These are phyloP conservation scores for Marasmius fiardii DNA, from an alignment of 1,284 basidiomycete species.

Conservation along the genomic window DNA sequence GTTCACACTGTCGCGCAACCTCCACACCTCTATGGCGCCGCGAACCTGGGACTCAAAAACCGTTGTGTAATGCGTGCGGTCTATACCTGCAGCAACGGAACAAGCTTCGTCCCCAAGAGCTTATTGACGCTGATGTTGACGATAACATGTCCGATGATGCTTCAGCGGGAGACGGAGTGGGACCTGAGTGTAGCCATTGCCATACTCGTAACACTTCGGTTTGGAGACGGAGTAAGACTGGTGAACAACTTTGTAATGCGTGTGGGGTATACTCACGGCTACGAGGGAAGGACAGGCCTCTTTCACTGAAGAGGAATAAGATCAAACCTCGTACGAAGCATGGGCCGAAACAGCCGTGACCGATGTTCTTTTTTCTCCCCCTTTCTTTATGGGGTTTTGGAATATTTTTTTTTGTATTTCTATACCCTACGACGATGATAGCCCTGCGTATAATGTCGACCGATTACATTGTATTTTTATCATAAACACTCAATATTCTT, in stretches of 20 bases:
- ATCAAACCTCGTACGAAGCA: slow-evolving; percentile 37
- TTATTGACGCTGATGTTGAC: slow-evolving; percentile 43
- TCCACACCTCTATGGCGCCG: slow-evolving; percentile 47
- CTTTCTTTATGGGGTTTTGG: not conserved
- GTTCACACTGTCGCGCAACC: slow-evolving; percentile 45
- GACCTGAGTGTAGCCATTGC: slow-evolving; percentile 46
- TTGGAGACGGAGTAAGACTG: slow-evolving; percentile 44
- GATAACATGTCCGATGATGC: slow-evolving; percentile 34
- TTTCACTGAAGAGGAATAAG: slow-evolving; percentile 42
- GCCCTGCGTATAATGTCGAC: too few relatives aligned
- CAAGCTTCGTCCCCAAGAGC: slow-evolving; percentile 43
- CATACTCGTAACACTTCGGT: slow-evolving; percentile 44
- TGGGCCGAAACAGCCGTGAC: not conserved
- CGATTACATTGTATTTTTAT: too few relatives aligned
- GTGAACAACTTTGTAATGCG: slow-evolving; percentile 47
- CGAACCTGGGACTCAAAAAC: slow-evolving; percentile 39
- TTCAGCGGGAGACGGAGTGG: slow-evolving; percentile 31
- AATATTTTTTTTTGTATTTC: not conserved
- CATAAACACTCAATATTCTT: too few relatives aligned
- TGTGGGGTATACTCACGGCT: slow-evolving; percentile 47
- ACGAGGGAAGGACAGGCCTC: slow-evolving; percentile 40
- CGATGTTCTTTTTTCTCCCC: not conserved
- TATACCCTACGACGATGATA: too few relatives aligned
- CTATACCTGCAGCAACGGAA: slow-evolving; percentile 45
- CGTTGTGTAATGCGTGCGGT: slow-evolving; percentile 46